A percentile compares a stretch with the other conserved stretches of the same genome.
Evolutionary conservation across 352 stramenopile species (phyloP).

Genomic region (Phytophthora pseudosyringae): DNA sequence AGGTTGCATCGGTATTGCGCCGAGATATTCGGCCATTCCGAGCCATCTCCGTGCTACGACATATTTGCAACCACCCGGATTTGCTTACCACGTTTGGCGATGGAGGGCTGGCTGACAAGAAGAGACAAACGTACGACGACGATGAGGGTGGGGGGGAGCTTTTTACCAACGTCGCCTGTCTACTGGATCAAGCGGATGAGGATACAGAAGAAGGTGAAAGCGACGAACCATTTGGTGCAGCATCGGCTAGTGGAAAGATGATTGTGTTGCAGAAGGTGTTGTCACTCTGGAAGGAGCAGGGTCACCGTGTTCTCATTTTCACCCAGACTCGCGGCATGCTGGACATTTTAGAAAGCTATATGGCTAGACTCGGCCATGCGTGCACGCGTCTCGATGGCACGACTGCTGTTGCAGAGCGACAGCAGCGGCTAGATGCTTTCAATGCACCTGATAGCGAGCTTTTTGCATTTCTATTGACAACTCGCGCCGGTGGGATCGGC

Average conservation of each 20-base stretch:
- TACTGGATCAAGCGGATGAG: slow-evolving; percentile 23
- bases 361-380: slow-evolving; percentile 82
- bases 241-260: slow-evolving; percentile 96
- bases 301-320: slow-evolving; percentile 98
- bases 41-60: slow-evolving; percentile 95
- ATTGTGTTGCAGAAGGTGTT: slow-evolving; percentile 96
- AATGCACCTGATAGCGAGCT: slow-evolving; percentile 88
- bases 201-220: slow-evolving; percentile 33
- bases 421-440: slow-evolving; percentile 96
- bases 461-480: slow-evolving; percentile 86
- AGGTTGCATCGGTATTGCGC: slow-evolving; percentile 91
- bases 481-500: slow-evolving; percentile 95
- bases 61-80: slow-evolving; percentile 99
- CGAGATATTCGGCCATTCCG: slow-evolving; percentile 87
- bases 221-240: slow-evolving; percentile 43
- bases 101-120: slow-evolving; percentile 37
- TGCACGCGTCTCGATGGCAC: slow-evolving; percentile 97
- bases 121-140: slow-evolving; percentile 36
- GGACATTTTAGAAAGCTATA: slow-evolving; percentile 96
- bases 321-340: slow-evolving; percentile 98
- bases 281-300: slow-evolving; percentile 93
- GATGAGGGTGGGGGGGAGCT: slow-evolving; percentile 25
- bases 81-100: slow-evolving; percentile 83
- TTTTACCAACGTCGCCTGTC: slow-evolving; percentile 15
- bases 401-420: slow-evolving; percentile 93